Conservation (phyloP, 163 green algal species). For the Dunaliella salina region DNA sequence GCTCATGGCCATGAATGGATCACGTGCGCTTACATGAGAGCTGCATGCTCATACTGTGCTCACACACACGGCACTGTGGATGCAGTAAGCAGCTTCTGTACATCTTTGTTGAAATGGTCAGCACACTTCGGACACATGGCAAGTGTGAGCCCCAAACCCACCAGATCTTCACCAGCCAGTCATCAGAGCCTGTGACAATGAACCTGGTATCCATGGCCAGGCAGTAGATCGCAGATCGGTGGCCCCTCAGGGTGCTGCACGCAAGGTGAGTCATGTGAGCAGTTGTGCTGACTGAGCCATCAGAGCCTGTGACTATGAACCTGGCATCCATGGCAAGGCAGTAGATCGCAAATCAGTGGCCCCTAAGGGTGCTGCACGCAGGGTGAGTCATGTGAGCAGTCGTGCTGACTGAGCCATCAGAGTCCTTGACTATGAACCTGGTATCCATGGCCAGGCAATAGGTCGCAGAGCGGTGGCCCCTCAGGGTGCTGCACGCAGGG, state of each 20-base stretch:
- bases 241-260: constrained; percentile 63
- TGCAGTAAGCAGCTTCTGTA: too few species aligned
- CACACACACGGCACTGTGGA: too few species aligned
- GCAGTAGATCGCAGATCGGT: constrained; percentile 71
- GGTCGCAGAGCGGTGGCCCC: constrained; percentile 66
- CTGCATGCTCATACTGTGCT: too few species aligned
- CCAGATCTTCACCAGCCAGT: constrained; percentile 72
- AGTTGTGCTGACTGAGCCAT: too few species aligned
- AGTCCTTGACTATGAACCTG: constrained; percentile 63
- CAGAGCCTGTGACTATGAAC: constrained; percentile 69
- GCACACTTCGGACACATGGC: too few species aligned
- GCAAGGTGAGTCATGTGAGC: too few species aligned
- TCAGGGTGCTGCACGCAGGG: constrained; percentile 33
- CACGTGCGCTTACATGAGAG: too few species aligned
- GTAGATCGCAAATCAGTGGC: constrained; percentile 72
- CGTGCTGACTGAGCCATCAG: too few species aligned
- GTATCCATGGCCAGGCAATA: constrained; percentile 71
- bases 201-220: constrained; percentile 51
- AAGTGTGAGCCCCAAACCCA: constrained; percentile 61
- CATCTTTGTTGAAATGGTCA: too few species aligned
- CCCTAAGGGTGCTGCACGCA: constrained; percentile 59
- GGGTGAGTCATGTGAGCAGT: too few species aligned
- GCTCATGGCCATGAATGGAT: too few species aligned
- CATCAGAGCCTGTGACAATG: constrained; percentile 77
- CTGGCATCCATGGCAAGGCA: constrained; percentile 58